These are phyloP conservation scores for Cryomyces minteri DNA, from an alignment of 495 filamentous ascomycete species.

Conservation along the genomic window DNA sequence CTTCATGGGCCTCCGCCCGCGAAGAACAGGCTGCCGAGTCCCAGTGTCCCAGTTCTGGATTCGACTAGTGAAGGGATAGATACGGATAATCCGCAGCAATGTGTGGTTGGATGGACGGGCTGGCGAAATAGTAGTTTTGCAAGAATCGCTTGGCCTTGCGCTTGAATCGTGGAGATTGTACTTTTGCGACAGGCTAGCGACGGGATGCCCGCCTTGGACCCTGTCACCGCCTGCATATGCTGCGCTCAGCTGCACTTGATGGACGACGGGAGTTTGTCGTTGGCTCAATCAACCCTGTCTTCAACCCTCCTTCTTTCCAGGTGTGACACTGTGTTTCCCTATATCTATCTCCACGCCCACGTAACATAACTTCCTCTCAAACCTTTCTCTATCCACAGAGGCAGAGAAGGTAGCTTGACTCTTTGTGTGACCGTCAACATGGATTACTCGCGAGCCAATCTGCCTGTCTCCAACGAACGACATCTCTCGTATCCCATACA, in stretches of 20 bases:
- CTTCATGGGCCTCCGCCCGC: background rate
- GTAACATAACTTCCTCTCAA: background rate
- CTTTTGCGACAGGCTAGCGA: background rate
- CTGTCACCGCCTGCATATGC: background rate
- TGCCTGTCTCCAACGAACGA: background rate
- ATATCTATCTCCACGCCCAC: background rate
- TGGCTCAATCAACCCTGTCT: background rate
- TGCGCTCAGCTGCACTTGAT: background rate
- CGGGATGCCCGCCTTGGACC: background rate
- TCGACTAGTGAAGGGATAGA: background rate
- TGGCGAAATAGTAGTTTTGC: constrained; percentile 1
- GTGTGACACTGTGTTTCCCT: background rate
- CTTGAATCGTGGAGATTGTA: background rate
- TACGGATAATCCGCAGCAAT: background rate
- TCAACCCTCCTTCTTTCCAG: background rate
- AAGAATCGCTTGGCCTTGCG: background rate
- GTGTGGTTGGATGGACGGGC: background rate
- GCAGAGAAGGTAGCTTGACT: background rate
- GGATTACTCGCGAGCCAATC: background rate
- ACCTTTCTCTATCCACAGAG: background rate
- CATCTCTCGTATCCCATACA: background rate
- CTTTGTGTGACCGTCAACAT: background rate
- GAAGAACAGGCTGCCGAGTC: background rate
- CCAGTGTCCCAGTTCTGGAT: background rate
- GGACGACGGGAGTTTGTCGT: background rate